Evolutionary conservation across 2,329 filamentous ascomycete genomes (phyloP), one percentile per base, ranked within the genome.

Genomic region (Dactylellina haptotyla): DNA sequence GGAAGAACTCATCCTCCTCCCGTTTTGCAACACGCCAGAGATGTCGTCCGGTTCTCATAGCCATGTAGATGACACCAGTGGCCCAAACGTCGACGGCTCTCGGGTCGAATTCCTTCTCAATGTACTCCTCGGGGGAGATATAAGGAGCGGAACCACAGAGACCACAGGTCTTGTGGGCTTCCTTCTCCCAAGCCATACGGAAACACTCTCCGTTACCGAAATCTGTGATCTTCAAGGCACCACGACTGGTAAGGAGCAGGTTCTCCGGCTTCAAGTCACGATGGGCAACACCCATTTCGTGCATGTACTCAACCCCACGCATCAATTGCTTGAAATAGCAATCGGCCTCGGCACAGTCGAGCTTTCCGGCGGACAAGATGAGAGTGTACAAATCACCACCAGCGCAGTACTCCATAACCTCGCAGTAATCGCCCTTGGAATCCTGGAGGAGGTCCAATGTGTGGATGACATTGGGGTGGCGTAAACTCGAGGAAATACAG

Each of bases 291-390:
- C 95, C 95, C 95, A 98, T 99, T 80, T 98, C 94, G 82, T 99
- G 95, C 84, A 99, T 93, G 81, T 99, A 99, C 82, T 98, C 94
- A 58, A 99, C 95, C 75, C 95, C 95, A 66, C 95, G 91, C 94
- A 99, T 98, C 82, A 98, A 89, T 82, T 99, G 95, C 83, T 98
- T 97, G 85, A 99, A 99, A 81, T 95, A 96, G 82, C 95, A 99
- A 81, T 99, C 95, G 72, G 95, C 94, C 82, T 99, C 95, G 73
- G 88, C 85, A 28, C 96, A 92, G 80, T 95, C 93, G 18, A 99
- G 88, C 81, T 97, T 97, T 70, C 92, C 92, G 37, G 93, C 92
- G 4, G 95, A 89, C 28, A 98, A 87, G 18, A 99, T 90, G 3
- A 99, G 86, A 0, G 93, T 97, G 81, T 98, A 98, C 23, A 99